Base-by-base conservation (phyloP, 2,329 filamentous ascomycete genomes). In the Phyllosticta citrichinensis region DNA sequence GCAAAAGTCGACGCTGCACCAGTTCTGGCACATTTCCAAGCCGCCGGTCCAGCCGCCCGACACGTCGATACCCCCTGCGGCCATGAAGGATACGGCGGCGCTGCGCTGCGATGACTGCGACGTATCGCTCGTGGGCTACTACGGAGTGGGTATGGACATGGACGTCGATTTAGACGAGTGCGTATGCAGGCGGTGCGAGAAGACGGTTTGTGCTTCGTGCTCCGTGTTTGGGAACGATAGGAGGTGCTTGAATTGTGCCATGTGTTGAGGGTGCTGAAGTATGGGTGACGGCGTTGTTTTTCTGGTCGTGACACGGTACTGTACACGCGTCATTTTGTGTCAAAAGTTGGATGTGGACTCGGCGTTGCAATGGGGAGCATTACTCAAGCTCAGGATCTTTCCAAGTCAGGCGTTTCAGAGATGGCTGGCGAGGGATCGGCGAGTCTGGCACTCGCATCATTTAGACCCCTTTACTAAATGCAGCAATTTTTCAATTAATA, bases 41-140 rank as follows among this genome's bases (percentile, higher is more conserved):
- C 66, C 70, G 2, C 71, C 68, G 6, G 68, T 71, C 2, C 66
- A 68, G 19, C 55, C 66, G 20, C 63, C 63, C 10, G 40, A 64
- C 35, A 62, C 17, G 62, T 10, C 64, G 64, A 25, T 2, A 61
- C 8, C 50, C 55, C 24, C 63, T 53, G 30, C 40, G 52, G 19
- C 27, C 22, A 25, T 54, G 24, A 47, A 55, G 12, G 50, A 51
- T 19, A 24, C 27, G 8, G 47, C 66, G 8, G 60, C 63, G 4
- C 65, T 68, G 61, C 68, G 68, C 12, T 79, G 77, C 62, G 76
- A 79, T 19, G 77, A 79, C 63, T 80, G 77, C 67, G 76, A 79
- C 57, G 58, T 69, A 8, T 17, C 61, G 3, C 62, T 80, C 3
- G 63, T 65, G 9, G 57, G 62, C 1, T 69, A 71, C 1, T 70